Percentiles rank a stretch among this genome's conserved stretches.
phyloP scores from a whole-genome alignment of 2,329 filamentous ascomycete species.

The Penicillium sp. region DNA sequence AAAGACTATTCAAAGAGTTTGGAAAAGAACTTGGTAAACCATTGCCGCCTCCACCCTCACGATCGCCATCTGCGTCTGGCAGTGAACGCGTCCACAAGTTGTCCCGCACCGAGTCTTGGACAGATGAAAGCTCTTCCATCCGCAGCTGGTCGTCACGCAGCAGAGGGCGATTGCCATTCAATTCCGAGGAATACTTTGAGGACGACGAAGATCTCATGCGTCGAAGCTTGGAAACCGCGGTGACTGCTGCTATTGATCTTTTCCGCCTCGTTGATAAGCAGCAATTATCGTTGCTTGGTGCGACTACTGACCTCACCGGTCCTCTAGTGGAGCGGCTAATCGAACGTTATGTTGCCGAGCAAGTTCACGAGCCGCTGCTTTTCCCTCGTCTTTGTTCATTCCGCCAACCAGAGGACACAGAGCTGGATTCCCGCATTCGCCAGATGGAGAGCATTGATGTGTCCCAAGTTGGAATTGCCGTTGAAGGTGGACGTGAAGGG shows the following conservation, averaged over 20 bases:
- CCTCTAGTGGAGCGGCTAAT: conserved; percentile 90
- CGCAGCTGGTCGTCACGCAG: conserved; percentile 37
- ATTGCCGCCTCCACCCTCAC: conserved; percentile 67
- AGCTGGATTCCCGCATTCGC: conserved; percentile 83
- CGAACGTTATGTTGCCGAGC: conserved; percentile 90
- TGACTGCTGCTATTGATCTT: conserved; percentile 89
- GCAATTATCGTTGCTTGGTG: conserved; percentile 84
- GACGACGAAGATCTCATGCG: conserved; percentile 92
- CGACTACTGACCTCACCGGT: conserved; percentile 90
- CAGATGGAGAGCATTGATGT: conserved; percentile 95
- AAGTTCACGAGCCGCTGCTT: conserved; percentile 79
- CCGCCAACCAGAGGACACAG: conserved; percentile 77
- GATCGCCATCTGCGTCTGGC: conserved; percentile 54
- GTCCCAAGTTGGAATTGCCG: conserved; percentile 85
- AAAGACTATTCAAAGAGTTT: conserved; percentile 88
- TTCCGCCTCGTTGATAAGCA: conserved; percentile 96
- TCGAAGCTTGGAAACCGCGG: conserved; percentile 82
- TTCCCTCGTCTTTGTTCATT: conserved; percentile 80
- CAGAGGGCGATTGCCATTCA: conserved; percentile 48
- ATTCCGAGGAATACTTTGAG: conserved; percentile 71
- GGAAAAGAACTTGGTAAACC: conserved; percentile 80
- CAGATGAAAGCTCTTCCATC: conserved; percentile 39
- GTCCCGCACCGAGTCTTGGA: conserved; percentile 34
- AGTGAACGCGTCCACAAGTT: conserved; percentile 39
- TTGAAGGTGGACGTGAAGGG: conserved; percentile 72